Base-by-base conservation (phyloP, 2,329 filamentous ascomycete genomes). In the Aspergillus puulaauensis region DNA sequence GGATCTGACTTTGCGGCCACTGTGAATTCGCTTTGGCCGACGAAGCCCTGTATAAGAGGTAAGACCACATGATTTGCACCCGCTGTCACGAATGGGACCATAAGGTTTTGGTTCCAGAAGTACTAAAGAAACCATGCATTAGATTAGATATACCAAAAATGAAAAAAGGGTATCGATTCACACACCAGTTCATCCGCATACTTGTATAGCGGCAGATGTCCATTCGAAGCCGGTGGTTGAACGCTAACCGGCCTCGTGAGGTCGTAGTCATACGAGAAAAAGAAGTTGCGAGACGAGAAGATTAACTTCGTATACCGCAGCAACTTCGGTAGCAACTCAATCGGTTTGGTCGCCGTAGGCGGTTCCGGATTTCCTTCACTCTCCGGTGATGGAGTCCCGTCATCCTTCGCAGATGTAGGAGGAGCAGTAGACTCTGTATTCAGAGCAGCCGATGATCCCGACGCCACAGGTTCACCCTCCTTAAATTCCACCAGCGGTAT, bases 231-330 rank as follows among this genome's bases (percentile, higher is more conserved):
- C 8, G 72, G 54, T 45, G 74, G 72, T 65, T 79, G 74, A 39
- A 73, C 71, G 52, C 73, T 72, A 60, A 83, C 72, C 54, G 83
- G 86, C 56, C 88, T 84, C 0, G 95, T 98, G 51, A 99, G 84
- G 71, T 99, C 93, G 70, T 93, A 84, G 63, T 99, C 95, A 72
- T 99, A 97, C 0, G 93, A 93, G 73, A 93, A 99, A 79, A 89
- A 98, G 74, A 97, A 98, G 72, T 91, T 97, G 61, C 84, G 83
- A 0, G 89, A 92, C 1, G 90, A 87, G 69, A 97, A 93, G 59
- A 96, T 85, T 55, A 98, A 85, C 68, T 90, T 90, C 2, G 91
- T 88, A 33, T 90, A 96, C 41, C 89, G 85, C 43, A 99, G 75
- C 40, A 98, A 80, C 69, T 96, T 96, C 1, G 93, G 93, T 11